Conservation (phyloP, 2,329 filamentous ascomycete genomes). For the Leptographium procerum region DNA sequence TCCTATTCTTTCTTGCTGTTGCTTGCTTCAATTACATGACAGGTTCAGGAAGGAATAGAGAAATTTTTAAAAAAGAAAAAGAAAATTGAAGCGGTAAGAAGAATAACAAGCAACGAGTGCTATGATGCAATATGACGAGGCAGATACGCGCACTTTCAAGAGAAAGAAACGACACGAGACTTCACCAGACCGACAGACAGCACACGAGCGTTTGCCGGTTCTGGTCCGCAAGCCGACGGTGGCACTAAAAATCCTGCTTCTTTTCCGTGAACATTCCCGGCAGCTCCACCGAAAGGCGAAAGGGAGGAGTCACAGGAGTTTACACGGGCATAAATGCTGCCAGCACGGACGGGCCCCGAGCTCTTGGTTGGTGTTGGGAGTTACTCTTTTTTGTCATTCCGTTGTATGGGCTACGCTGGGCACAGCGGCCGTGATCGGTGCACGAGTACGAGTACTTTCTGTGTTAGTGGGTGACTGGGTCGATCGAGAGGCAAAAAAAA, state of each 20-base stretch:
- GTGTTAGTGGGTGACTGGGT: not conserved
- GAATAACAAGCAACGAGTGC: not conserved
- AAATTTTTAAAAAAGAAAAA: not conserved
- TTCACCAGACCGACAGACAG: not conserved
- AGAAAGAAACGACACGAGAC: not conserved
- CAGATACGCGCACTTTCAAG: not conserved
- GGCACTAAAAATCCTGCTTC: not conserved
- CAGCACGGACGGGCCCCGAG: not conserved
- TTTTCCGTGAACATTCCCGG: not conserved
- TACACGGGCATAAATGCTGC: not conserved
- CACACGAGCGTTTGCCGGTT: not conserved
- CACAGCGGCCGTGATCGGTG: not conserved
- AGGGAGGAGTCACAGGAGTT: not conserved
- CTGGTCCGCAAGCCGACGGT: not conserved
- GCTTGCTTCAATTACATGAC: not conserved
- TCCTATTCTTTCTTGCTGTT: not conserved
- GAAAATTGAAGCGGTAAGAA: not conserved
- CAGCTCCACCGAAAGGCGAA: not conserved
- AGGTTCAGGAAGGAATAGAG: not conserved
- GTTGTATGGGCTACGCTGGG: not conserved
- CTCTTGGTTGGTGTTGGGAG: not conserved
- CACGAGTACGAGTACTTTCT: no score
- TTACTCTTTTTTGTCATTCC: not conserved
- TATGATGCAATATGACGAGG: not conserved
- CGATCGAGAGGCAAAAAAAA: not conserved